Percentiles rank a stretch among this genome's conserved stretches.
These are phyloP conservation scores for Mesembryanthemum crystallinum DNA, from an alignment of 148 eudicot genomes.

Conservation along the genomic window DNA sequence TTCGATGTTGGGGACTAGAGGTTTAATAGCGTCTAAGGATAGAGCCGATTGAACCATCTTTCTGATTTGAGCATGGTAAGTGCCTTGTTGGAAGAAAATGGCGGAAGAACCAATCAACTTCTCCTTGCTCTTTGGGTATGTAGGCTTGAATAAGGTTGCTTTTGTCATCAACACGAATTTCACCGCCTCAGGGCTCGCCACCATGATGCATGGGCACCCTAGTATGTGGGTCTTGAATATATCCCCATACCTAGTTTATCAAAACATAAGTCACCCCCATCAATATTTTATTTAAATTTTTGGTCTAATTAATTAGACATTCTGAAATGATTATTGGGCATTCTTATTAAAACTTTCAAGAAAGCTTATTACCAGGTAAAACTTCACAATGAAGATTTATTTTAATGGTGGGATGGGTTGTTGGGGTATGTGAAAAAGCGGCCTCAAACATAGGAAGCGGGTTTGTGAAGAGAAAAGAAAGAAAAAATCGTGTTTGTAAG, in stretches of 20 bases:
- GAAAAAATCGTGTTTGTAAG: too few species aligned
- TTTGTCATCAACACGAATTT: slow-evolving; percentile 66
- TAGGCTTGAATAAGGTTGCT: slow-evolving; percentile 78
- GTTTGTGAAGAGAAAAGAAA: too few species aligned
- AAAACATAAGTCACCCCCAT: too few species aligned
- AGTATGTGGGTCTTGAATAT: slow-evolving; percentile 80
- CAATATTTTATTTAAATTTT: too few species aligned
- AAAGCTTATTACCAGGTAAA: too few species aligned
- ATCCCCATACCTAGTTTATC: slow-evolving; percentile 64
- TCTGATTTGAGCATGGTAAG: slow-evolving; percentile 51
- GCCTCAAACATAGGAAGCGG: too few species aligned
- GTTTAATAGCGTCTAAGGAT: slow-evolving; percentile 31
- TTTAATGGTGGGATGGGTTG: too few species aligned
- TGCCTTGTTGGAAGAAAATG: slow-evolving; percentile 76
- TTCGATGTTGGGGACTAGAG: slow-evolving; percentile 39
- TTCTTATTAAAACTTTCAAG: too few species aligned
- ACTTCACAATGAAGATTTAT: too few species aligned
- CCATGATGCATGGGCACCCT: slow-evolving; percentile 88
- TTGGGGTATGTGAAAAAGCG: too few species aligned
- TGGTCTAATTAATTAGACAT: too few species aligned
- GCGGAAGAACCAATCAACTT: slow-evolving; percentile 69
- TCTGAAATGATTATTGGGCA: too few species aligned
- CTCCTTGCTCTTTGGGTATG: slow-evolving; percentile 86
- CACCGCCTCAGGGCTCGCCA: slow-evolving; percentile 72
- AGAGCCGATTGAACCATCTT: slow-evolving; percentile 49